phyloP scores from a whole-genome alignment of 257 asterid genomes.

The Solanum lycopersicoides region DNA sequence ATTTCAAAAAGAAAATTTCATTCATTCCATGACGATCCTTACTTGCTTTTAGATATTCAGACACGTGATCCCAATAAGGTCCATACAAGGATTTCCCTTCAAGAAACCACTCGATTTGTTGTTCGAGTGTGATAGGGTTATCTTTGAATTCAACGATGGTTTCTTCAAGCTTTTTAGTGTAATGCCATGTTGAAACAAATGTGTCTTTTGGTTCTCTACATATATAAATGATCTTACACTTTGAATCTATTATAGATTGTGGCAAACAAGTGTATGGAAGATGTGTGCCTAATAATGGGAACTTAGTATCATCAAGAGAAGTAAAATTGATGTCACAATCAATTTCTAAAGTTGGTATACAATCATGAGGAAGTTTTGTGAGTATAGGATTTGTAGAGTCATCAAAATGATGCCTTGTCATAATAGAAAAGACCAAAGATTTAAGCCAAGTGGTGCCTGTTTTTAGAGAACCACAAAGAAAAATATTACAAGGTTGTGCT shows the following conservation, averaged over 20 bases:
- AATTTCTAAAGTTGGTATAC: neutral
- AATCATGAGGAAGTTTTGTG: neutral
- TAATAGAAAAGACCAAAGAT: neutral
- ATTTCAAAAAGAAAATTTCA: neutral
- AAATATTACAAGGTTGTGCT: neutral
- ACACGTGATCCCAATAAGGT: neutral
- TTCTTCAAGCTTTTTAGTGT: neutral
- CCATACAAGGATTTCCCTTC: neutral
- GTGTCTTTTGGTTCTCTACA: slow-evolving; percentile 4
- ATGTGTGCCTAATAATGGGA: neutral
- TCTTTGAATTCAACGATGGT: neutral
- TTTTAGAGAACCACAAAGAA: neutral
- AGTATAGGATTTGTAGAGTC: neutral
- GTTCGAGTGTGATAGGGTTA: neutral
- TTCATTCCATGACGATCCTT: neutral
- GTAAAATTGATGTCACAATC: neutral
- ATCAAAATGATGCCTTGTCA: neutral
- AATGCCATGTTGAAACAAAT: neutral
- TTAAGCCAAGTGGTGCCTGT: slow-evolving; percentile 5
- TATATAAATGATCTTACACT: neutral
- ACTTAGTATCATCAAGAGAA: neutral
- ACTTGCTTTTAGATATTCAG: neutral
- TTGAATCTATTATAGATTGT: neutral
- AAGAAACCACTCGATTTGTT: neutral
- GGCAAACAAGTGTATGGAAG: neutral